These are phyloP conservation scores for Agastache rugosa DNA, from an alignment of 257 asterid genomes.

Conservation along the genomic window DNA sequence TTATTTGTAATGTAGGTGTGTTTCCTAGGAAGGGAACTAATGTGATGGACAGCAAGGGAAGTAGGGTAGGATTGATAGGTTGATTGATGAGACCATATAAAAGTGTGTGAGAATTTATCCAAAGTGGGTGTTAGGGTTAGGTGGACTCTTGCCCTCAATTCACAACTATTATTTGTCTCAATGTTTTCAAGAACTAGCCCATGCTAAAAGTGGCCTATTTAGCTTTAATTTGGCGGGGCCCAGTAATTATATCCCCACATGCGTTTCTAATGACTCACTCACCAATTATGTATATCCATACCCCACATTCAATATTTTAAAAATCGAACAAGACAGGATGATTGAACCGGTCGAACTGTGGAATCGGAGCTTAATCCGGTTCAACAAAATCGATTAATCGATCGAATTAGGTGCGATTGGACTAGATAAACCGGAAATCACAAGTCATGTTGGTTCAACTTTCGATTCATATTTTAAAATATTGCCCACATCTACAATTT, in stretches of 20 bases:
- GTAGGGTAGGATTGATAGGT: slow-evolving; percentile 47
- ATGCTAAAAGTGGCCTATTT: slow-evolving; percentile 41
- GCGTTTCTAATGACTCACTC: slow-evolving; percentile 43
- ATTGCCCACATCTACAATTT: neutral
- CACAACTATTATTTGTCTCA: slow-evolving; percentile 34
- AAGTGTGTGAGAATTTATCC: slow-evolving; percentile 22
- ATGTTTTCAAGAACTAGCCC: slow-evolving; percentile 41
- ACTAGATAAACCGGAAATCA: no score
- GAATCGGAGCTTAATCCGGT: no score
- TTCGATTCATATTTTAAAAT: no score
- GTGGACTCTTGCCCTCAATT: slow-evolving; percentile 50
- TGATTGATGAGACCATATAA: slow-evolving; percentile 30
- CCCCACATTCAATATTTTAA: neutral
- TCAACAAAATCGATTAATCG: no score
- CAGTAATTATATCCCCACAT: slow-evolving; percentile 42
- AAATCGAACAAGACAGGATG: no score
- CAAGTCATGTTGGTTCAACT: no score
- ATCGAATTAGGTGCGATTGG: no score
- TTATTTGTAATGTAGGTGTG: slow-evolving; percentile 40
- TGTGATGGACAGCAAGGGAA: slow-evolving; percentile 55
- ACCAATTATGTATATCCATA: neutral
- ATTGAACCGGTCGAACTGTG: no score
- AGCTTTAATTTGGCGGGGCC: slow-evolving; percentile 30
- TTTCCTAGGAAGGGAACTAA: slow-evolving; percentile 72
- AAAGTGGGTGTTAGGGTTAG: slow-evolving; percentile 42